These are phyloP conservation scores for Leucosporidium creatinivorum DNA, from an alignment of 768 basidiomycete genomes.

Conservation along the genomic window DNA sequence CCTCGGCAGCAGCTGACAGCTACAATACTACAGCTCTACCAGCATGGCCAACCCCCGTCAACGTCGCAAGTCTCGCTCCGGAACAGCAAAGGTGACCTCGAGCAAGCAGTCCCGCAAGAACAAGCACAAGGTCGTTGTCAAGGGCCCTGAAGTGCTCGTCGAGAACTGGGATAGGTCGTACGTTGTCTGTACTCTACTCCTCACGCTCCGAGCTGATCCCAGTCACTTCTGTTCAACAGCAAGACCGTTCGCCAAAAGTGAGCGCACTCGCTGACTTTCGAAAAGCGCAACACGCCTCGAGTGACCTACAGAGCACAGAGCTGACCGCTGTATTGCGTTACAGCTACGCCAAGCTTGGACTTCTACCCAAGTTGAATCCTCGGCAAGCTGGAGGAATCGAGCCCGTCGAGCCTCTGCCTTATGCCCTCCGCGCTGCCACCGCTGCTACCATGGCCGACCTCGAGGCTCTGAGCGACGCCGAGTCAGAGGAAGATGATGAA, in stretches of 20 bases:
- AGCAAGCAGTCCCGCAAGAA: slow-evolving; percentile 59
- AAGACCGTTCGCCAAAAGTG: slow-evolving; percentile 34
- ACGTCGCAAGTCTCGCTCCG: slow-evolving; percentile 73
- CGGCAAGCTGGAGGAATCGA: slow-evolving; percentile 32
- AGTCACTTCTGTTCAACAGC: neutral
- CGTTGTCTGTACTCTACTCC: neutral
- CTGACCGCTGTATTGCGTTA: neutral
- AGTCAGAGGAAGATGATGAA: slow-evolving; percentile 2
- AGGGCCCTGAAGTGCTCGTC: slow-evolving; percentile 21
- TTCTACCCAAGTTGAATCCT: slow-evolving; percentile 18
- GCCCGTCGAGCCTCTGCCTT: slow-evolving; percentile 9
- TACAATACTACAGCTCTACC: neutral
- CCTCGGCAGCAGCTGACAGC: neutral
- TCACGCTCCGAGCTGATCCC: neutral
- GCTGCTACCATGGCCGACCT: slow-evolving; percentile 20
- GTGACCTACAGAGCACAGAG: neutral
- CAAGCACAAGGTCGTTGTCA: slow-evolving; percentile 31
- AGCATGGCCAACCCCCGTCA: slow-evolving; percentile 91
- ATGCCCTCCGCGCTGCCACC: slow-evolving; percentile 12
- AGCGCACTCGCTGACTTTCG: neutral
- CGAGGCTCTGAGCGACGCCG: slow-evolving; percentile 2
- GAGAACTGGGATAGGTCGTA: slow-evolving; percentile 29
- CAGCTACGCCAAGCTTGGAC: slow-evolving; percentile 29
- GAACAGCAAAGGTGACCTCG: slow-evolving; percentile 57
- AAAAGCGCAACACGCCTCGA: neutral